Evolutionary conservation across 2,329 filamentous ascomycete genomes (phyloP), one percentile per base, ranked within the genome.

Genomic region (Phaeosphaeriaceae sp.): DNA sequence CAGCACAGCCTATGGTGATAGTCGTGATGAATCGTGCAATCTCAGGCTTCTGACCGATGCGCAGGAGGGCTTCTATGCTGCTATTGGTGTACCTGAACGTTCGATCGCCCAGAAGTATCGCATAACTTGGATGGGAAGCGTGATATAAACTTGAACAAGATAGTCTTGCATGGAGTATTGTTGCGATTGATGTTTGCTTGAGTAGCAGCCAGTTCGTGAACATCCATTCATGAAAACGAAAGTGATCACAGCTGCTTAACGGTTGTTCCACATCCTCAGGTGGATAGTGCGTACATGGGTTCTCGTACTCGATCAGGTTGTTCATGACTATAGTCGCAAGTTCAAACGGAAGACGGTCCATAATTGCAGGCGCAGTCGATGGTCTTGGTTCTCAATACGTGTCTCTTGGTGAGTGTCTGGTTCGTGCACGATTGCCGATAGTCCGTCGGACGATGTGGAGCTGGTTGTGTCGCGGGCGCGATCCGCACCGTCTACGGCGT

Each of bases 61-160:
- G 2, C 2, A 27, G 20, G 3, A 58, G 41, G 42, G 56, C 53
- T 33, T 56, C 27, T 3, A 53, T 49, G n/a, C 49, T 49, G 19
- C 48, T 22, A n/a, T 51, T 48, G 11, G 58, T 58, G 22, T 58
- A 45, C n/a, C 55, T 52, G 20, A 61, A 58, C 7, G 21, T 46
- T n/a, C 58, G 49, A 25, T 61, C 19, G 10, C 44, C 50, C 15
- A 58, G 51, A 7, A 61, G 9, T 2, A n/a, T 48, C 3, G 55
- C 56, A 21, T 58, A 58, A 15, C 7, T 31, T 13, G 46, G 50
- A 13, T 19, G 24, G 3, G 56, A 62, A 20, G 42, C 45, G 21
- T 51, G 7, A 33, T 58, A 56, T 1, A 56, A 20, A 11, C 11
- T 33, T 13, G 24, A 44, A 13, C 21, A 53, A 7, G 47, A 19